Percentiles rank a stretch among this genome's conserved stretches.
phyloP scores from a whole-genome alignment of 1,139 yeast species.

The Ashbya aceris region DNA sequence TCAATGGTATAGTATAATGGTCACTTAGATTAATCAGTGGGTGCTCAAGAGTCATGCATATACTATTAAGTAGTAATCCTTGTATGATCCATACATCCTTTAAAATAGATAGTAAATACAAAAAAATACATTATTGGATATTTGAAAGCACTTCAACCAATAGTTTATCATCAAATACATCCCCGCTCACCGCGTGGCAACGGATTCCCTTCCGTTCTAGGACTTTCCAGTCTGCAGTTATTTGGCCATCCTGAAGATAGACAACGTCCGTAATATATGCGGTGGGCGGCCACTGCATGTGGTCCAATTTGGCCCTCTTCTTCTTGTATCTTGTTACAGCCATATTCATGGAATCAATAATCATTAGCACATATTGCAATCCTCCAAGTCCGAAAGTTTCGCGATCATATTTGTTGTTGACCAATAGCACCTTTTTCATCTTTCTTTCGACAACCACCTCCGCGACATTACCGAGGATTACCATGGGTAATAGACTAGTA shows the following conservation, averaged over 20 bases:
- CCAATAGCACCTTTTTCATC: slow-evolving; percentile 44
- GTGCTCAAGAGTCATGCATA: neutral
- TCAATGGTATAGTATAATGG: slow-evolving; percentile 15
- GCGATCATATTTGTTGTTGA: slow-evolving; percentile 68
- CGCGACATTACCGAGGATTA: slow-evolving; percentile 67
- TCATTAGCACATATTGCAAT: slow-evolving; percentile 44
- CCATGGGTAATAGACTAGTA: slow-evolving; percentile 76
- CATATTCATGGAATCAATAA: slow-evolving; percentile 29
- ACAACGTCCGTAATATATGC: slow-evolving; percentile 44
- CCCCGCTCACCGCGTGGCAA: slow-evolving; percentile 39
- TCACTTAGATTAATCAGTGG: neutral
- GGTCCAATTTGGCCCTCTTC: slow-evolving; percentile 1
- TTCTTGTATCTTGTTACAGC: slow-evolving; percentile 2
- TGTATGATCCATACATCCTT: neutral
- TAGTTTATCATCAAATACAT: slow-evolving; percentile 29
- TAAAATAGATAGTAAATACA: neutral
- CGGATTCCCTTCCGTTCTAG: slow-evolving; percentile 37
- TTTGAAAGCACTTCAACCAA: slow-evolving; percentile 32
- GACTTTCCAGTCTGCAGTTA: slow-evolving; percentile 37
- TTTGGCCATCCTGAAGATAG: slow-evolving; percentile 39
- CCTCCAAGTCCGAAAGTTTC: slow-evolving; percentile 68
- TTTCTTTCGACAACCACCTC: slow-evolving; percentile 34
- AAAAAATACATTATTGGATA: neutral
- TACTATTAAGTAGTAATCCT: neutral
- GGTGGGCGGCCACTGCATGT: slow-evolving; percentile 3